phyloP scores from a whole-genome alignment of 305 asterid genomes.

The Solanum hybrid region DNA sequence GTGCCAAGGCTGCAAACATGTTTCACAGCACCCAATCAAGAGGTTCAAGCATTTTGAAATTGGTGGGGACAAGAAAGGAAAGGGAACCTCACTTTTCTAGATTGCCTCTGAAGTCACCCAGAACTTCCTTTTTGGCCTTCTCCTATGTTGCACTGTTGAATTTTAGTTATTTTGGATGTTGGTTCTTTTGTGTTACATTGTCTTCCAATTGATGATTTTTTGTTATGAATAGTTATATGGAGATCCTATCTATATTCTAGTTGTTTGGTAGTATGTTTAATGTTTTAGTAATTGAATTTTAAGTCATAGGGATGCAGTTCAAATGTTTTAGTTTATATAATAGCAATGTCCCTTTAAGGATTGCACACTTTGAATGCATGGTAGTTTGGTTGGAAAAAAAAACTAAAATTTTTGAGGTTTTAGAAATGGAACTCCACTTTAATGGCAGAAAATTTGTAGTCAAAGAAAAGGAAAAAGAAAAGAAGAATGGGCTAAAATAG shows the following conservation, averaged over 20 bases:
- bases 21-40: too few relatives aligned
- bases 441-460: neutral
- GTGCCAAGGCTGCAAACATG: too few relatives aligned
- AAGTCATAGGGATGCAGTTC: neutral
- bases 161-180: neutral
- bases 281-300: neutral
- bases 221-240: neutral
- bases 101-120: neutral
- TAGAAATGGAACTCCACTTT: neutral
- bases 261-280: neutral
- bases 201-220: neutral
- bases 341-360: neutral
- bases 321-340: neutral
- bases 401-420: neutral
- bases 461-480: neutral
- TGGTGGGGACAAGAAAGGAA: constrained; percentile 16
- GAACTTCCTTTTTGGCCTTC: neutral
- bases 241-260: neutral
- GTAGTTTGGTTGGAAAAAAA: neutral
- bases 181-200: neutral
- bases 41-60: constrained; percentile 9
- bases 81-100: constrained; percentile 12
- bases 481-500: neutral
- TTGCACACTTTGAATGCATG: neutral
- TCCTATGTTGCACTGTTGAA: neutral